Evolutionary conservation across 495 filamentous ascomycete species (phyloP), one percentile per base, ranked within the genome.

Genomic region (Penicillium fimorum): DNA sequence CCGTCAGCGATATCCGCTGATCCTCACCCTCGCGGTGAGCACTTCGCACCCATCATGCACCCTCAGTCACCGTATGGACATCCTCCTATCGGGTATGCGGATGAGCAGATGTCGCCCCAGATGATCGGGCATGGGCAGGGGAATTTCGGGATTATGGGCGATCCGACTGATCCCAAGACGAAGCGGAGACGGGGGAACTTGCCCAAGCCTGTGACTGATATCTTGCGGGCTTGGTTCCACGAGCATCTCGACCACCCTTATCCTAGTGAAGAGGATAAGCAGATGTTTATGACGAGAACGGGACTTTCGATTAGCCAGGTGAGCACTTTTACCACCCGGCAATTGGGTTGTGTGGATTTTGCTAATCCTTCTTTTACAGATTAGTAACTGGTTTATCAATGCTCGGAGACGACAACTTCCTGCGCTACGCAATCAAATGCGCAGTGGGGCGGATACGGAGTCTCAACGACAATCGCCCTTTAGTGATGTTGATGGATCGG

Each of bases 361-460:
- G 40, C 33, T 48, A n/a, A 47, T 7, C 1, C 5, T 52, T 10
- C 51, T 50, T 3, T 46, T 59, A 73, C 70, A 96, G 82, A 90
- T 96, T 50, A 92, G 88, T 57, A 96, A 96, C 65, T 96, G 91
- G 91, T 96, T 96, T 70, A 96, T 96, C 70, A 96, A 96, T 63
- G 90, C 91, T 10, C 81, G 91, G 50, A 79, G 91, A 44, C 84
- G 91, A 41, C 86, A 90, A 57, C 70, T 92, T n/a, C 90, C 90
- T 17, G 73, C 72, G 20, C 73, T 91, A 53, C 77, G 84, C 25
- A 85, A 82, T 46, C 79, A 82, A 52, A 73, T 76, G 67, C 76
- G 76, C 18, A 74, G 64, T 27, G 71, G 70, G 11, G 70, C 63
- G 5, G 72, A 75, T 35, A 41, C 63, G n/a, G 73, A 76, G 33